A percentile compares a stretch with the other conserved stretches of the same genome.
phyloP scores from a whole-genome alignment of 1,284 basidiomycete genomes.

The Meira miltonrushii region DNA sequence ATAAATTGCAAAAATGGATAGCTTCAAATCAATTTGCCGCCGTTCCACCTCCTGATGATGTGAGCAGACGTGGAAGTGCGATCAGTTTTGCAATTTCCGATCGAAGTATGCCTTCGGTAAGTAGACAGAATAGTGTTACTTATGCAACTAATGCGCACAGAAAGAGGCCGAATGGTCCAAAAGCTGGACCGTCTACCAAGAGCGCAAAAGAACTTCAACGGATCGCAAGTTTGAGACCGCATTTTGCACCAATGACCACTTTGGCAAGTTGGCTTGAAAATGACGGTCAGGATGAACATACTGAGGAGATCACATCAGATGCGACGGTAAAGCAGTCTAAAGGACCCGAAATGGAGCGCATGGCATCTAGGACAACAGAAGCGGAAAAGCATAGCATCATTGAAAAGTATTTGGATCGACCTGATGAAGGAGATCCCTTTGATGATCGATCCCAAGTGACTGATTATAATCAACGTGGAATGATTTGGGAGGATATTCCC shows the following conservation, averaged over 20 bases:
- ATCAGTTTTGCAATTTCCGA: background rate
- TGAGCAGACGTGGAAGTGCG: background rate
- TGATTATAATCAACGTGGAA: background rate
- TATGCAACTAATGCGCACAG: too few relatives aligned
- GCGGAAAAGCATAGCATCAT: background rate
- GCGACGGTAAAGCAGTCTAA: too few relatives aligned
- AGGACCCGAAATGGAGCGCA: background rate
- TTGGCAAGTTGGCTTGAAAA: slow-evolving; percentile 38
- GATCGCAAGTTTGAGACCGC: slow-evolving; percentile 37
- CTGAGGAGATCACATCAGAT: too few relatives aligned
- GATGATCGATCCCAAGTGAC: background rate
- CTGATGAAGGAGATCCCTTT: background rate
- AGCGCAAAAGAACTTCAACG: slow-evolving; percentile 18
- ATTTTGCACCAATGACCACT: slow-evolving; percentile 38
- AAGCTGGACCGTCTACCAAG: background rate
- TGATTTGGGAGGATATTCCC: background rate
- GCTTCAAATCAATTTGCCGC: background rate
- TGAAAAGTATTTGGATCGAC: background rate
- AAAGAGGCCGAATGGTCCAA: background rate
- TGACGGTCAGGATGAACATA: background rate
- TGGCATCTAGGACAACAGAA: background rate
- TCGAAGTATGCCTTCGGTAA: background rate
- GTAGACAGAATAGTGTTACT: background rate
- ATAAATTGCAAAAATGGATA: slow-evolving; percentile 3
- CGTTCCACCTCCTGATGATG: background rate